Evolutionary conservation across 2,329 filamentous ascomycete genomes (phyloP), one percentile per base, ranked within the genome.

Genomic region (Ascochyta clinopodiicola): DNA sequence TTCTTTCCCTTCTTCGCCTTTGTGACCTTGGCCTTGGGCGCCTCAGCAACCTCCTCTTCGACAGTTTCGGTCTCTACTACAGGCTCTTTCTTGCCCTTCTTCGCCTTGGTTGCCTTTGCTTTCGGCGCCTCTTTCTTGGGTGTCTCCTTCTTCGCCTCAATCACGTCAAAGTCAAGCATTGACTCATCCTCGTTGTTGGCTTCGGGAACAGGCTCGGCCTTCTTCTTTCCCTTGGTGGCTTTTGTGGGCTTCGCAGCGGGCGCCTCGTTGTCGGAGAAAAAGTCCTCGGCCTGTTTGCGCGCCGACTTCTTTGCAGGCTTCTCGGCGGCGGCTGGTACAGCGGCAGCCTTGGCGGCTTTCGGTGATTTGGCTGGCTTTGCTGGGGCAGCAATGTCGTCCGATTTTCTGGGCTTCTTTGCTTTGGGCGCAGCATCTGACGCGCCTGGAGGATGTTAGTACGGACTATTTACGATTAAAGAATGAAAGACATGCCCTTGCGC

Each of bases 401-500:
- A 66, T 54, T 76, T 74, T 64, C 70, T 75, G 61, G 71, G 62
- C 63, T 76, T 76, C 61, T 77, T 77, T 40, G 74, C 67, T 51
- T 73, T 74, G 37, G 72, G 72, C 24, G 69, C 67, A 24, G 70
- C 42, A 27, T 74, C 71, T 24, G 66, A 42, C 42, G 71, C 72
- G 69, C 67, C 73, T 76, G 59, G 64, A 5, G 21, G 32, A 56
- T 25, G 40, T 66, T 55, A 59, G 60, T 43, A n/a, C 22, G 12
- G 3, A 31, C 10, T 6, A 31, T 31, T 13, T 10, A 31, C 12
- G 29, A 1, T 13, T 4, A 6, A 31, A 13, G 29, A 31, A 12
- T 31, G 12, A 15, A 31, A 31, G 29, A n/a, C 68, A 36, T 72
- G 81, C 81, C 79, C 68, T 83, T 84, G 74, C 81, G 80, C 80